Conservation (phyloP, 2,329 filamentous ascomycete species). For the Aspergillus sp. region DNA sequence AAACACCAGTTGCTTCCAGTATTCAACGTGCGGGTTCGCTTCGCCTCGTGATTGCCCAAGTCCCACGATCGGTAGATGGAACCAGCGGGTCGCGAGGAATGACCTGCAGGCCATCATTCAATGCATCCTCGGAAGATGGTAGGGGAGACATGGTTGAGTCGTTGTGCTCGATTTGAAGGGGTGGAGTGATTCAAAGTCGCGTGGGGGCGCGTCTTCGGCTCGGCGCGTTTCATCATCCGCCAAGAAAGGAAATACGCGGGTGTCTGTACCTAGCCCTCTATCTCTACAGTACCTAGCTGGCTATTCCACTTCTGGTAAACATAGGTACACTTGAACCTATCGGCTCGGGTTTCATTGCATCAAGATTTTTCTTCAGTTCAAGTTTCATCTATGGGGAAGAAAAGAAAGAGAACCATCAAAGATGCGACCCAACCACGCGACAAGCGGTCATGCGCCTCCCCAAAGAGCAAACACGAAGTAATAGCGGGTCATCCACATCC, state of each 20-base stretch:
- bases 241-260: neutral
- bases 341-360: neutral
- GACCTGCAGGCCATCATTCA: neutral
- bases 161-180: too few relatives aligned
- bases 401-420: slow-evolving; percentile 43
- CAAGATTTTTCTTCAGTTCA: neutral
- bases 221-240: slow-evolving; percentile 2
- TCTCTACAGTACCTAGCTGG: neutral
- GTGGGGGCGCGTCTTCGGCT: neutral
- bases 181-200: neutral
- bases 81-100: neutral
- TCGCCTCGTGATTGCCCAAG: neutral
- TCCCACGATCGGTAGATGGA: neutral
- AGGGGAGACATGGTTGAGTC: neutral
- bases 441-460: slow-evolving; percentile 10
- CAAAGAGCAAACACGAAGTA: slow-evolving; percentile 3
- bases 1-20: slow-evolving; percentile 6
- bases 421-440: slow-evolving; percentile 11
- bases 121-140: neutral
- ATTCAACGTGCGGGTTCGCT: neutral
- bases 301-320: neutral
- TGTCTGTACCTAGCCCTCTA: neutral
- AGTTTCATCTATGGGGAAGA: slow-evolving; percentile 19
- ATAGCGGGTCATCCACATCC: slow-evolving; percentile 47
- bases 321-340: too few relatives aligned